Evolutionary conservation across 768 basidiomycete genomes (phyloP), one percentile per base, ranked within the genome.

Genomic region (Pseudohyphozyma bogoriensis): DNA sequence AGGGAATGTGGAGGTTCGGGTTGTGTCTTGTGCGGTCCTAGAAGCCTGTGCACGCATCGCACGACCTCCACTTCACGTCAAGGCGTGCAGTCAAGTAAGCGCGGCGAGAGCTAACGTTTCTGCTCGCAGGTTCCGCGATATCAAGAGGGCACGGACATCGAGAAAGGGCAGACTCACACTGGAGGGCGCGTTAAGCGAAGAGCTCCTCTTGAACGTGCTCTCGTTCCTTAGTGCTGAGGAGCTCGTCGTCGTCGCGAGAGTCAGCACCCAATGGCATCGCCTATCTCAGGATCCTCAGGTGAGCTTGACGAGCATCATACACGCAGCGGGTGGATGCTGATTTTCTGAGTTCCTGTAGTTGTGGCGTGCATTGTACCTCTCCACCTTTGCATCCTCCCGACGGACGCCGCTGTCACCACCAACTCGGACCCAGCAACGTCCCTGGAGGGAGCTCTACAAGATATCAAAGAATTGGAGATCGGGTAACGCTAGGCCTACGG

Each of bases 241-340:
- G 26, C 60, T 68, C 35, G 56, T 45, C 20, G 39, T 36, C 26
- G 60, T 62, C 15, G 33, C 63, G 12, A 28, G 54, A 1, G 66
- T 68, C 1, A 59, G 56, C 1, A 46, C 46, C 5, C 40, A 55
- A 1, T 68, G 66, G 63, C 32, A 58, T 10, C 54, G 66, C 0
- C 58, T 68, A 22, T 24, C 66, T 9, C 59, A 62, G 4, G 66
- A 68, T 29, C 56, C 60, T 13, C 55, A 62, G 20, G 65, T 66
- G 28, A n/a, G 1, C 31, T 33, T 24, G 9, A 22, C 33, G 4
- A 7, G n/a, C n/a, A n/a, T n/a, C n/a, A n/a, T n/a, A n/a, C n/a
- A n/a, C n/a, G n/a, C n/a, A n/a, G n/a, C n/a, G n/a, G n/a, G n/a
- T n/a, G n/a, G 36, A 9, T 6, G 2, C 4, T 9, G 9, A 39